Evolutionary conservation across 495 filamentous ascomycete genomes (phyloP), one percentile per base, ranked within the genome.

Genomic region (Aspergillus funiculosus): DNA sequence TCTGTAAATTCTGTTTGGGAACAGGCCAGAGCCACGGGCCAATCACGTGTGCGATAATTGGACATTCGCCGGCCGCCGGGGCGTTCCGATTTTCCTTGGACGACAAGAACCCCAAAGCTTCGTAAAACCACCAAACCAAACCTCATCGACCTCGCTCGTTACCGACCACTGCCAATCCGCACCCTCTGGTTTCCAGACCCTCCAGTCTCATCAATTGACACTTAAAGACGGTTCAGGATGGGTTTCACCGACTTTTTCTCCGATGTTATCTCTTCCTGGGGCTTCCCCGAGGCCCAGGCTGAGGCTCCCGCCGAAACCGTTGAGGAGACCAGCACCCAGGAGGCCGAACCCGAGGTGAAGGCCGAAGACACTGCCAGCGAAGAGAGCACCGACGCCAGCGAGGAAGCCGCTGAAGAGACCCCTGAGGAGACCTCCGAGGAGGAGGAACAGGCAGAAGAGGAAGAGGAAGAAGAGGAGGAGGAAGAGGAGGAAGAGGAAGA

Each of bases 401-500:
- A 67, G 50, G 68, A 72, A 30, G 56, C 59, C n/a, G 20, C 40
- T 26, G 68, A 62, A 6, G 74, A 68, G 29, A 75, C 67, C 42
- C 73, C 70, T 29, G 73, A 69, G 48, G 72, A 69, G 51, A 62
- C 55, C 17, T 52, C 62, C n/a, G 75, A 66, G 28, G 71, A 65
- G n/a, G 73, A 68, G 46, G 71, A 59, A 18, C 67, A 68, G 50
- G 65, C 62, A 25, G 67, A 63, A 19, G 67, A 67, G 22, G 69
- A 60, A 37, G 72, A 66, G 41, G 73, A 70, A 21, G 72, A 71
- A 26, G 69, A 74, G 24, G 72, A 78, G 38, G 79, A 79, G 17
- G 82, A 87, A 40, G 86, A 87, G 41, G 87, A 91, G 40, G 88
- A 92, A 47, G 87, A 92, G 10, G 89, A 94, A 48, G 89, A 94